phyloP scores from a whole-genome alignment of 2,329 filamentous ascomycete genomes.

The Hypomyces perniciosus region DNA sequence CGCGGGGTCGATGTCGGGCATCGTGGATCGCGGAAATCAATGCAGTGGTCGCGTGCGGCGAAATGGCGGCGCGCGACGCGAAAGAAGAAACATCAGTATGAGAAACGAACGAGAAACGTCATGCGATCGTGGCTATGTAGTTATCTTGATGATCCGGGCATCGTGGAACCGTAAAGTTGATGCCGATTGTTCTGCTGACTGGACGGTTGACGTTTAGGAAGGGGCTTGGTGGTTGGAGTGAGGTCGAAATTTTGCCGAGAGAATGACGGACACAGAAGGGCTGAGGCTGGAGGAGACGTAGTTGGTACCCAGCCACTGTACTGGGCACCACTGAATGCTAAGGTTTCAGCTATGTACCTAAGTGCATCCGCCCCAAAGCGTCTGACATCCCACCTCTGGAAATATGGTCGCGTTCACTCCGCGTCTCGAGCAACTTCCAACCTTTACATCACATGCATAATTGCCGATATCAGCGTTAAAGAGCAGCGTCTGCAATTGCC shows the following conservation, averaged over 20 bases:
- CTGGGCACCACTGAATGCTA: neutral
- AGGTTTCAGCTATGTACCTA: conserved; percentile 6
- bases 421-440: conserved; percentile 4
- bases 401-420: conserved; percentile 2
- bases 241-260: conserved; percentile 29
- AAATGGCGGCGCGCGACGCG: conserved; percentile 40
- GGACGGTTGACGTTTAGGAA: conserved; percentile 17
- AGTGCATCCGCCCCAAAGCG: neutral
- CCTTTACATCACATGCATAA: neutral
- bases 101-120: conserved; percentile 28
- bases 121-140: conserved; percentile 37
- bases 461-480: neutral
- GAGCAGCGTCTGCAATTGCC: neutral
- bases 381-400: conserved; percentile 10
- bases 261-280: conserved; percentile 15
- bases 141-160: conserved; percentile 41
- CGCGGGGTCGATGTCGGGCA: conserved; percentile 67
- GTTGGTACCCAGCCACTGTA: conserved; percentile 14
- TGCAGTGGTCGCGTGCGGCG: conserved; percentile 42
- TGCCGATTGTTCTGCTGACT: conserved; percentile 27
- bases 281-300: conserved; percentile 20
- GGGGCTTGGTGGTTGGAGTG: conserved; percentile 26
- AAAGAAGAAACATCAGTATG: conserved; percentile 38
- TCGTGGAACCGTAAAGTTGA: conserved; percentile 35
- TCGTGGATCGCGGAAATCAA: conserved; percentile 31